A percentile compares a stretch with the other conserved stretches of the same genome.
These are phyloP conservation scores for Stephania yunnanensis DNA, from an alignment of 164 flowering plant genomes.

Conservation along the genomic window DNA sequence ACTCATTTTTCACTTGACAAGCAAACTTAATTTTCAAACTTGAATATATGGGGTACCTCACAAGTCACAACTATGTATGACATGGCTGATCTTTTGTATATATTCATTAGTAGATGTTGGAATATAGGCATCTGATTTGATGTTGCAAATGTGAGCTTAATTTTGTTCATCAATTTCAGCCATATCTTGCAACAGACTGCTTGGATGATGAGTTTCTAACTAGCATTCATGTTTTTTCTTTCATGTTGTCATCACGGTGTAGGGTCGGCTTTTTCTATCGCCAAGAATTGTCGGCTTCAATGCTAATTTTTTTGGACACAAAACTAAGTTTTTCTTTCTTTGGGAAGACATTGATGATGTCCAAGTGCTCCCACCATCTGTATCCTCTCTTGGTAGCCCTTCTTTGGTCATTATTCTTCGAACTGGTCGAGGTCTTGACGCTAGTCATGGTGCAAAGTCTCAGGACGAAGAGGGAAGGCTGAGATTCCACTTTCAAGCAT, in stretches of 20 bases:
- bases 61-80: not conserved
- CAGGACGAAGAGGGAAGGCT: slow-evolving; percentile 83
- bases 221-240: not conserved
- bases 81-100: not conserved
- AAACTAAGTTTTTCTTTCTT: slow-evolving; percentile 69
- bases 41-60: not conserved
- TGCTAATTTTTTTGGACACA: slow-evolving; percentile 70
- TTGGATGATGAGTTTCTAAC: not conserved
- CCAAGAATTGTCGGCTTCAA: slow-evolving; percentile 80
- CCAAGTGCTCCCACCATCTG: slow-evolving; percentile 56
- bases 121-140: not conserved
- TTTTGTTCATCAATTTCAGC: not conserved
- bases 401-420: slow-evolving; percentile 46
- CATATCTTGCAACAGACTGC: not conserved
- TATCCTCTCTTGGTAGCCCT: slow-evolving; percentile 73
- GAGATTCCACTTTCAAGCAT: slow-evolving; percentile 67
- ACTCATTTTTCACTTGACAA: not conserved
- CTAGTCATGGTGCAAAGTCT: slow-evolving; percentile 65
- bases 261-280: slow-evolving; percentile 78
- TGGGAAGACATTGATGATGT: slow-evolving; percentile 89
- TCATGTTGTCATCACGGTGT: slow-evolving; percentile 16
- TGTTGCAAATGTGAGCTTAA: not conserved
- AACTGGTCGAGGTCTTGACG: slow-evolving; percentile 65
- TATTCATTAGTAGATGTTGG: not conserved
- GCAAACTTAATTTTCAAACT: not conserved